These are phyloP conservation scores for Penicillium sp. DNA, from an alignment of 2,329 filamentous ascomycete genomes.

Conservation along the genomic window DNA sequence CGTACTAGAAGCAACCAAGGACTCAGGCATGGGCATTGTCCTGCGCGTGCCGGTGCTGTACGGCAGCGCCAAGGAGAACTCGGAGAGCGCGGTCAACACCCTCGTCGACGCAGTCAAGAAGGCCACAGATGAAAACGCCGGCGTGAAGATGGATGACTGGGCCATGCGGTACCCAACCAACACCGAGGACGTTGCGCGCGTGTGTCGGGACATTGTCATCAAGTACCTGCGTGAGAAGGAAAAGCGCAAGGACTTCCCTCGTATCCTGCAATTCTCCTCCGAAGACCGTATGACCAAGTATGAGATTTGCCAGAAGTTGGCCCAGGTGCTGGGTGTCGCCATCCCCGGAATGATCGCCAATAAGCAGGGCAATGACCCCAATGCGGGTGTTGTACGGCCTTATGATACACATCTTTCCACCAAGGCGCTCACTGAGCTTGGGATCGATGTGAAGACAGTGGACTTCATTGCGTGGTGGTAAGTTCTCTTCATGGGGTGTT, in stretches of 20 bases:
- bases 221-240: slow-evolving; percentile 53
- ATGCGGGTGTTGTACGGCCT: slow-evolving; percentile 64
- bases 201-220: slow-evolving; percentile 63
- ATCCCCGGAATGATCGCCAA: slow-evolving; percentile 58
- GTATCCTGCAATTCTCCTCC: slow-evolving; percentile 72
- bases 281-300: slow-evolving; percentile 85
- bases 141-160: slow-evolving; percentile 77
- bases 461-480: slow-evolving; percentile 76
- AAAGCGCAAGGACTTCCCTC: slow-evolving; percentile 51
- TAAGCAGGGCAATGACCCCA: slow-evolving; percentile 62
- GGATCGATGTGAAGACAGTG: slow-evolving; percentile 63
- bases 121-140: slow-evolving; percentile 53
- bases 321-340: slow-evolving; percentile 67
- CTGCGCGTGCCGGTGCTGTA: slow-evolving; percentile 78
- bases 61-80: slow-evolving; percentile 59
- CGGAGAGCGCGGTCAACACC: slow-evolving; percentile 74
- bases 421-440: slow-evolving; percentile 60
- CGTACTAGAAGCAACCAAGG: slow-evolving; percentile 53
- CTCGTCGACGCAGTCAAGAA: slow-evolving; percentile 70
- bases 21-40: slow-evolving; percentile 55
- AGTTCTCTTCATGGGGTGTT: slow-evolving; percentile 18
- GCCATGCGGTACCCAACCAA: slow-evolving; percentile 77
- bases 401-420: slow-evolving; percentile 85
- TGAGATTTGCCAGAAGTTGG: slow-evolving; percentile 70
- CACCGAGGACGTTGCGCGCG: slow-evolving; percentile 73